These are phyloP conservation scores for Chlorella ohadii DNA, from an alignment of 139 green algal genomes.

Conservation along the genomic window DNA sequence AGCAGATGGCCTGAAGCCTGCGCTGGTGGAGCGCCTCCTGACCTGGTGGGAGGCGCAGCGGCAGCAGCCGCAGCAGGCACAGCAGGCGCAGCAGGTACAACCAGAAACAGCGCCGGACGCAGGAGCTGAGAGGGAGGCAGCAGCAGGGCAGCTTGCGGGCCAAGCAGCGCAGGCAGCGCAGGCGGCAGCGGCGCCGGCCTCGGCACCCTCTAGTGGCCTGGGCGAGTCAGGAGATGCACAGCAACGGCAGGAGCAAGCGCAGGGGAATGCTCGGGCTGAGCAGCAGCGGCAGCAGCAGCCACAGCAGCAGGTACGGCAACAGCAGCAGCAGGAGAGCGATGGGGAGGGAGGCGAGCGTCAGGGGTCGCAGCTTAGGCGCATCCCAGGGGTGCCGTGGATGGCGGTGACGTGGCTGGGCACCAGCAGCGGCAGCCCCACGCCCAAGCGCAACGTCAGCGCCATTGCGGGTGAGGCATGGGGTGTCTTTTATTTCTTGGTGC, in stretches of 20 bases:
- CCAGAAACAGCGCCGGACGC: background rate
- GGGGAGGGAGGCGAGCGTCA: background rate
- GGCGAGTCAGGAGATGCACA: too few relatives aligned
- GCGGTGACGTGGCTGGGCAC: conserved; percentile 91
- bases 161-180: background rate
- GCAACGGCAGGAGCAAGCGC: too few relatives aligned
- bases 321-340: background rate
- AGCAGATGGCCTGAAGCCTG: conserved; percentile 28
- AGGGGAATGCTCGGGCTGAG: too few relatives aligned
- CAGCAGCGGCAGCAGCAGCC: background rate
- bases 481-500: too few relatives aligned
- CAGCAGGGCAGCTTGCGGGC: too few relatives aligned
- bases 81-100: background rate
- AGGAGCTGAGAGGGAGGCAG: background rate
- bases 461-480: conserved; percentile 71
- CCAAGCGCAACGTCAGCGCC: conserved; percentile 85
- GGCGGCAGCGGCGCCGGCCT: background rate
- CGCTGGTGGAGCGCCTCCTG: conserved; percentile 38
- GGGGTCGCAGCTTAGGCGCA: background rate
- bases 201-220: background rate
- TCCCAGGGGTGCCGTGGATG: too few relatives aligned
- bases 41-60: conserved; percentile 18
- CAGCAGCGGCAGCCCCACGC: conserved; percentile 77
- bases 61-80: background rate
- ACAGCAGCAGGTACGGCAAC: background rate